Evolutionary conservation across 192 early-diverging fungal genomes (phyloP).

Genomic region (Backusella sp.): DNA sequence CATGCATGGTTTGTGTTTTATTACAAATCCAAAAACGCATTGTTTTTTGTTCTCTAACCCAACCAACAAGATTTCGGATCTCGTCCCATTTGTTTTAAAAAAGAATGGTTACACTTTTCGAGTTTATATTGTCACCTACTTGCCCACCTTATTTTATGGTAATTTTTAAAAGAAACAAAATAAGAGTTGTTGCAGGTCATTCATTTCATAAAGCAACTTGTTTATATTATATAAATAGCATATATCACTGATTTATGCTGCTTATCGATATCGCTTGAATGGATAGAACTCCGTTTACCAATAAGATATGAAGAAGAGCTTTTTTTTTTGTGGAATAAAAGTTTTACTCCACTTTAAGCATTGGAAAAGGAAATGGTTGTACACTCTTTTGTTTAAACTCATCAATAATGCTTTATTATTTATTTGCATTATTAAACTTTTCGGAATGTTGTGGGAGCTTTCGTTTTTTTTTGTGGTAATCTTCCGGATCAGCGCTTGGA

Average conservation of each 20-base stretch:
- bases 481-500: background rate
- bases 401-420: background rate
- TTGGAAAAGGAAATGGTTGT: background rate
- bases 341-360: background rate
- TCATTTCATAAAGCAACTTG: background rate
- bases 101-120: background rate
- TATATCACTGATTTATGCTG: background rate
- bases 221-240: background rate
- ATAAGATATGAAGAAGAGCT: background rate
- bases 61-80: background rate
- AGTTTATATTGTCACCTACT: background rate
- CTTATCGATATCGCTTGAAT: background rate
- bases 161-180: background rate
- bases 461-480: background rate
- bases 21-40: too few relatives aligned
- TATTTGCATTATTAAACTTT: conserved; percentile 4
- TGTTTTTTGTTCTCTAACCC: too few relatives aligned
- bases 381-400: background rate
- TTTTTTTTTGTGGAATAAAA: background rate
- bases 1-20: too few relatives aligned
- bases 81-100: background rate
- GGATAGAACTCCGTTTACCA: background rate
- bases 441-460: background rate
- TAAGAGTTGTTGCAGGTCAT: background rate
- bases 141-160: background rate